These are phyloP conservation scores for Syzygium oleosum DNA, from an alignment of 345 rosid genomes.

Conservation along the genomic window DNA sequence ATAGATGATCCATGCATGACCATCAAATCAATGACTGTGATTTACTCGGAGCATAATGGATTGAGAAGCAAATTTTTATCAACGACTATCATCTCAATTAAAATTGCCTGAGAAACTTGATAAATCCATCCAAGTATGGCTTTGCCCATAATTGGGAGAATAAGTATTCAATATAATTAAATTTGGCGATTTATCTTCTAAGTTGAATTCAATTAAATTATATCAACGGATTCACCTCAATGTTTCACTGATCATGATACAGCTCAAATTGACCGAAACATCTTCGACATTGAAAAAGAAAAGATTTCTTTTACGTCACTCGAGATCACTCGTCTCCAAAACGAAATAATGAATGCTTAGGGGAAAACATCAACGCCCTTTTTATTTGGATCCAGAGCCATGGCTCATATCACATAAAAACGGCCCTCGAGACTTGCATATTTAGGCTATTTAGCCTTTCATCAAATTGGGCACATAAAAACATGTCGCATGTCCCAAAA, in stretches of 20 bases:
- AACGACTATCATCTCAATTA: neutral
- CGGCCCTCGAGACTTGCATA: neutral
- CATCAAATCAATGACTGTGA: neutral
- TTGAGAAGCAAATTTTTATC: neutral
- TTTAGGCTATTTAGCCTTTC: neutral
- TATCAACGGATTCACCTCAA: neutral
- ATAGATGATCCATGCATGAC: neutral
- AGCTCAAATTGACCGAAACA: neutral
- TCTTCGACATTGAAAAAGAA: neutral
- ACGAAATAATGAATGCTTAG: neutral
- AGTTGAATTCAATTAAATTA: neutral
- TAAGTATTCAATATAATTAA: neutral
- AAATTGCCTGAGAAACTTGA: neutral
- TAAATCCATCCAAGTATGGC: neutral
- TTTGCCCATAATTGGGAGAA: neutral
- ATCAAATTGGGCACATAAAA: neutral
- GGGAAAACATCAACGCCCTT: neutral
- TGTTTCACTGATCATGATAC: neutral
- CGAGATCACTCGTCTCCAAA: neutral
- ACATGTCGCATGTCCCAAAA: too few relatives aligned
- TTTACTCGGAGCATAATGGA: neutral
- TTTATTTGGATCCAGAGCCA: neutral
- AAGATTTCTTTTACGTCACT: neutral
- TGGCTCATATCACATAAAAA: neutral
- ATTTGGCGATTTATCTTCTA: neutral